These are phyloP conservation scores for Nepenthes gracilis DNA, from an alignment of 148 eudicot species.

Conservation along the genomic window DNA sequence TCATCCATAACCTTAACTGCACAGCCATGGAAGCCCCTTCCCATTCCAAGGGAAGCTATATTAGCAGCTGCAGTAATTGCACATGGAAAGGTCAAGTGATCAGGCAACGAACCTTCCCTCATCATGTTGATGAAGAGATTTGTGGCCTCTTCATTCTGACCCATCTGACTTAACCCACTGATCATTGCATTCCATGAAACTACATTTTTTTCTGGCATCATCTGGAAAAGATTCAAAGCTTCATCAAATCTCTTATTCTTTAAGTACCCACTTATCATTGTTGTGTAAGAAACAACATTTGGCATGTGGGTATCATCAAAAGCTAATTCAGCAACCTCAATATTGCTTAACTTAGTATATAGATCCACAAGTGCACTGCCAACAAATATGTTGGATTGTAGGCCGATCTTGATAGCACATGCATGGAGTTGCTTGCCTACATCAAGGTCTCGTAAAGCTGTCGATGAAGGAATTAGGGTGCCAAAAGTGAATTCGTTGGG, in stretches of 20 bases:
- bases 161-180: slow-evolving; percentile 36
- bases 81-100: slow-evolving; percentile 26
- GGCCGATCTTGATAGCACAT: slow-evolving; percentile 19
- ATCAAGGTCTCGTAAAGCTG: slow-evolving; percentile 15
- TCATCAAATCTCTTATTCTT: slow-evolving; percentile 24
- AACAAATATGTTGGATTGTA: slow-evolving; percentile 30
- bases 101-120: slow-evolving; percentile 32
- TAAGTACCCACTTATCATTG: slow-evolving; percentile 30
- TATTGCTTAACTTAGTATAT: slow-evolving; percentile 25
- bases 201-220: slow-evolving; percentile 48
- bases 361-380: slow-evolving; percentile 34
- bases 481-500: slow-evolving; percentile 49
- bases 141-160: slow-evolving; percentile 40
- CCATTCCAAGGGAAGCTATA: slow-evolving; percentile 37
- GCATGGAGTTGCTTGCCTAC: slow-evolving; percentile 37
- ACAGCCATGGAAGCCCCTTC: slow-evolving; percentile 40
- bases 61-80: slow-evolving; percentile 38
- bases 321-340: slow-evolving; percentile 32
- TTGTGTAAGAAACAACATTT: slow-evolving; percentile 41
- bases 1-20: slow-evolving; percentile 33
- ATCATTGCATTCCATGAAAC: slow-evolving; percentile 55
- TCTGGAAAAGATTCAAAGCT: slow-evolving; percentile 20
- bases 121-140: slow-evolving; percentile 39
- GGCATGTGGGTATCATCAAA: slow-evolving; percentile 36
- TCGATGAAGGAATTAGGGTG: slow-evolving; percentile 23